Evolutionary conservation across 148 eudicot genomes (phyloP), one percentile per base, ranked within the genome.

Genomic region (Polygonum aviculare): DNA sequence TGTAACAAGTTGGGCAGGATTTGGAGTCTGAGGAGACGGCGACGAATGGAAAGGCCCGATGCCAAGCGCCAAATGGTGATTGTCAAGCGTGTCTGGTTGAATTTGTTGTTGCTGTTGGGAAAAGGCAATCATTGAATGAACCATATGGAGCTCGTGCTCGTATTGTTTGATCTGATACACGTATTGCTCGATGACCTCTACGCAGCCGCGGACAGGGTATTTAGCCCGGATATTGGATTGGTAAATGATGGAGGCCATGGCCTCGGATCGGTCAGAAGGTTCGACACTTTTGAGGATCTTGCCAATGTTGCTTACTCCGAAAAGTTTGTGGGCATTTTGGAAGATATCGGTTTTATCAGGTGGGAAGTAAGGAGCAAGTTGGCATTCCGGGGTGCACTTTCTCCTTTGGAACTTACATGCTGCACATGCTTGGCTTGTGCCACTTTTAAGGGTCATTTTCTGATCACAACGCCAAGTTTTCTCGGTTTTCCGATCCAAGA

Each of bases 381-480:
- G 81, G 72, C 98, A 94, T 41, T 85, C 89, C 10, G 89, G 76
- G 2, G 82, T 81, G 87, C 98, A 94, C 77, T 88, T 85, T 62
- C 93, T 76, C 63, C 97, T 75, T 40, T 89, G 98, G 78, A 87
- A 91, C 62, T 90, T 94, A 84, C 98, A 94, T 1, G 93, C 98
- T 12, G 98, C 98, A 71, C 98, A 94, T 9, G 98, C 98, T 72
- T 89, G 93, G 84, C 87, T 89, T 72, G 89, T 86, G 80, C 91
- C 91, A 45, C 95, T 90, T 77, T 92, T 91, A 39, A 94, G 87
- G 86, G 98, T 94, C 98, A 94, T 93, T 77, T 69, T 78, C 71
- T 41, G 45, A 41, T 41, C 41, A 39, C 41, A 39, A 39, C 41
- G 7, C 41, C 45, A 41, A 41, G 47, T 7, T 44, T 44, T 44